Evolutionary conservation across 2,329 filamentous ascomycete genomes (phyloP).

Genomic region (Curvularia spicifera): DNA sequence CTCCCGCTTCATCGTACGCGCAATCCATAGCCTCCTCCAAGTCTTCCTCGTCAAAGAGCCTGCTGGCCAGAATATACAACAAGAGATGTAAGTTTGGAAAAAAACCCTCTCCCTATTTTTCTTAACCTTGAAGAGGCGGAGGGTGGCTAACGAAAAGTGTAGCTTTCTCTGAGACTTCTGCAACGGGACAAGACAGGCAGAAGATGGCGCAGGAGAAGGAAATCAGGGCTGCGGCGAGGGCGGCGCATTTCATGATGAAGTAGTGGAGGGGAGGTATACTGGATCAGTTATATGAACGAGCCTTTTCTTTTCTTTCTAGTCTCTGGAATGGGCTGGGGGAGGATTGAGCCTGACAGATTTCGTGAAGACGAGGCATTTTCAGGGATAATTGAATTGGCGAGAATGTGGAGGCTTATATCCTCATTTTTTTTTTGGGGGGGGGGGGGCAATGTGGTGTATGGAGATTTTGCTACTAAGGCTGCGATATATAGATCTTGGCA

Average conservation of each 20-base stretch:
- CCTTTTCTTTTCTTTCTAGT: not conserved
- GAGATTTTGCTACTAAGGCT: too few relatives aligned
- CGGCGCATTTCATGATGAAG: conserved; percentile 15
- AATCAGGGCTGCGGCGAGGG: conserved; percentile 18
- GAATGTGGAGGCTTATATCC: too few relatives aligned
- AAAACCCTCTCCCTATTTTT: too few relatives aligned
- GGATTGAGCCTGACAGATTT: too few relatives aligned
- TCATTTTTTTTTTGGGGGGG: too few relatives aligned
- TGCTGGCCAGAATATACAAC: conserved; percentile 20
- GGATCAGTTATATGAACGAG: not conserved
- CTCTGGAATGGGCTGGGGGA: not conserved
- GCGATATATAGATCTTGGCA: too few relatives aligned
- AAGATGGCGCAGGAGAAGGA: conserved; percentile 10
- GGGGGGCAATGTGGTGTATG: too few relatives aligned
- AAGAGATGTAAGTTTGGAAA: conserved; percentile 18
- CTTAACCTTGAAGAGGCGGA: too few relatives aligned
- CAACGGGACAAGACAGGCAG: not conserved
- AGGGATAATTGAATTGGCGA: too few relatives aligned
- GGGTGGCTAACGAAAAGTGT: not conserved
- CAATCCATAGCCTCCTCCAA: conserved; percentile 15
- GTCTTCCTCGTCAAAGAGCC: conserved; percentile 24
- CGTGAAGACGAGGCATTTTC: too few relatives aligned
- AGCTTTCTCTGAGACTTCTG: not conserved
- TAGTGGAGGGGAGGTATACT: not conserved
- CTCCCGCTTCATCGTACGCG: conserved; percentile 3